phyloP scores from a whole-genome alignment of 1,139 yeast genomes.

The Zygotorulaspora mrakii region DNA sequence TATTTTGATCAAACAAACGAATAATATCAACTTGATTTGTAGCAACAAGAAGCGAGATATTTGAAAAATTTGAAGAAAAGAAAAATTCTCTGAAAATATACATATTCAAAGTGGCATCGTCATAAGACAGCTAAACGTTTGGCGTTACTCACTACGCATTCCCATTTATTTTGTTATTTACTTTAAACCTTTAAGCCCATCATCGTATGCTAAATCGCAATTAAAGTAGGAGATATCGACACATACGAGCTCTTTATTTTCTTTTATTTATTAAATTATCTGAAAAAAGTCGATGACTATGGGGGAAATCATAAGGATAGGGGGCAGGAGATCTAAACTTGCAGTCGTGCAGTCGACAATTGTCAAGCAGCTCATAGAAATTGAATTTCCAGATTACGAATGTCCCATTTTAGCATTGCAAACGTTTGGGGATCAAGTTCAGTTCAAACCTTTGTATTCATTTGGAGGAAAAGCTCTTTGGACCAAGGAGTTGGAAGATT shows the following conservation, averaged over 20 bases:
- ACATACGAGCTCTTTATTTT: not conserved
- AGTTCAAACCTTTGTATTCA: conserved; percentile 78
- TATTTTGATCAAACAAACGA: not conserved
- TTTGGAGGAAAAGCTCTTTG: conserved; percentile 95
- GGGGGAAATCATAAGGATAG: conserved; percentile 45
- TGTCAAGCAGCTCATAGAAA: conserved; percentile 58
- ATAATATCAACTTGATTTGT: conserved; percentile 1
- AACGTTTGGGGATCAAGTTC: conserved; percentile 88
- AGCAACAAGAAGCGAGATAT: conserved; percentile 32
- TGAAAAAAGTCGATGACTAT: conserved; percentile 8
- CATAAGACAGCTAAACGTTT: too few relatives aligned
- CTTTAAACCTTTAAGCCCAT: conserved; percentile 1
- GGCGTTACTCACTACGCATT: not conserved
- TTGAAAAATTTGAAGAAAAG: conserved; percentile 24
- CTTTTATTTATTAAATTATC: not conserved
- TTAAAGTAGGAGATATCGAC: not conserved
- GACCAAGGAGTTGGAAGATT: conserved; percentile 90
- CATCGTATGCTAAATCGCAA: conserved; percentile 1
- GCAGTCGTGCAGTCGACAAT: conserved; percentile 85
- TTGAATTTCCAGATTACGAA: conserved; percentile 55
- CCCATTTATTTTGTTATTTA: conserved; percentile 17
- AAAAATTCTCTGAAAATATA: not conserved
- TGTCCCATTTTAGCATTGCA: conserved; percentile 74
- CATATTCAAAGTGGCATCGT: too few relatives aligned
- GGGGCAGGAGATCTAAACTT: conserved; percentile 82